Percentiles rank a stretch among this genome's conserved stretches.
phyloP scores from a whole-genome alignment of 441 rosid species.

The Euphorbia schlechtendalii region DNA sequence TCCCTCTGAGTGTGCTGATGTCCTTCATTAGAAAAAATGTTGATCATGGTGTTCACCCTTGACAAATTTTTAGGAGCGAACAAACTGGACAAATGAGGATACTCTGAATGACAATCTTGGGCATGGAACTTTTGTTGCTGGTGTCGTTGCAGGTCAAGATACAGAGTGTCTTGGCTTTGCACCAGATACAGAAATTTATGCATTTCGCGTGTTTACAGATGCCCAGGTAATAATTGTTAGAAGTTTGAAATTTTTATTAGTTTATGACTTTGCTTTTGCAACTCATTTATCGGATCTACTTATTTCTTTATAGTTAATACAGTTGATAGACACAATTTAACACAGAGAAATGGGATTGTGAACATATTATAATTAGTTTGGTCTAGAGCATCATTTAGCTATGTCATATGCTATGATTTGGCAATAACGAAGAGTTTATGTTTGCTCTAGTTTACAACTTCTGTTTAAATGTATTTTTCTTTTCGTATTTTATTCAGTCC shows the following conservation, averaged over 20 bases:
- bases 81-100: conserved; percentile 97
- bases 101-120: conserved; percentile 99
- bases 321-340: not conserved
- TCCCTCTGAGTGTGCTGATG: conserved; percentile 9
- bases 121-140: conserved; percentile 99
- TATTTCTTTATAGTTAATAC: not conserved
- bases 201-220: conserved; percentile 95
- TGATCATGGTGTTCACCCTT: conserved; percentile 22
- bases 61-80: conserved; percentile 70
- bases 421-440: not conserved
- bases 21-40: conserved; percentile 5
- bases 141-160: conserved; percentile 88
- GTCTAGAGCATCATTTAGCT: not conserved
- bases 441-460: conserved; percentile 3
- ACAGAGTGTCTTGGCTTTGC: conserved; percentile 95
- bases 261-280: conserved; percentile 1
- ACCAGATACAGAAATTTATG: conserved; percentile 90
- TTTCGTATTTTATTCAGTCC: conserved; percentile 5
- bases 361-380: not conserved
- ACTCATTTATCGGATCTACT: not conserved
- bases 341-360: not conserved
- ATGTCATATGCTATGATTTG: not conserved
- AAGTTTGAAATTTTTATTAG: conserved; percentile 14
- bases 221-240: conserved; percentile 81
- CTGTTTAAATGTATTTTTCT: not conserved